phyloP scores from a whole-genome alignment of 805 yeast species.

The Starmerella sirachaensis region DNA sequence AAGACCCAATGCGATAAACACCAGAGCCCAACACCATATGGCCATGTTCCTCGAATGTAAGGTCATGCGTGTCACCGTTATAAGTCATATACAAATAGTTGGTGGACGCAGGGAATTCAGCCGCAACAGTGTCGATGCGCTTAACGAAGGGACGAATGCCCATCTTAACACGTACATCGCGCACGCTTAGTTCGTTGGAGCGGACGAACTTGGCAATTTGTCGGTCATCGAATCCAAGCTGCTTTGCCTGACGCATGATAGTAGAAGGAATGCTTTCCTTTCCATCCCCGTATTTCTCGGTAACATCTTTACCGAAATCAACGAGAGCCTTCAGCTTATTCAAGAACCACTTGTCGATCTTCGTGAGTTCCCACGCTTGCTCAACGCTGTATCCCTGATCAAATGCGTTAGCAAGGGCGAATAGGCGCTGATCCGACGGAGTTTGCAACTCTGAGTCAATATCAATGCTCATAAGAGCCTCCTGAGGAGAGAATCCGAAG shows the following conservation, averaged over 20 bases:
- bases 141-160: constrained; percentile 87
- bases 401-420: constrained; percentile 93
- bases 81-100: constrained; percentile 91
- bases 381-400: constrained; percentile 81
- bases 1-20: constrained; percentile 96
- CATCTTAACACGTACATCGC: constrained; percentile 75
- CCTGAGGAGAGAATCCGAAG: constrained; percentile 65
- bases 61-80: constrained; percentile 80
- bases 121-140: constrained; percentile 97
- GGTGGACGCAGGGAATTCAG: constrained; percentile 95
- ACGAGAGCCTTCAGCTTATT: constrained; percentile 70
- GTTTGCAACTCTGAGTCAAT: constrained; percentile 88
- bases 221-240: constrained; percentile 92
- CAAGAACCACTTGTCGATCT: constrained; percentile 93
- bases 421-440: constrained; percentile 94
- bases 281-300: constrained; percentile 19
- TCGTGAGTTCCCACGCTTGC: constrained; percentile 79
- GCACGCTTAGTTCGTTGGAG: constrained; percentile 84
- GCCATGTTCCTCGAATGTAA: constrained; percentile 83
- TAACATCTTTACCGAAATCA: constrained; percentile 33
- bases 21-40: constrained; percentile 95
- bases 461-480: constrained; percentile 76
- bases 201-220: constrained; percentile 82
- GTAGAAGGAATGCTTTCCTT: constrained; percentile 43
- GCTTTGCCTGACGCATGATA: constrained; percentile 72